Evolutionary conservation across 2,329 filamentous ascomycete genomes (phyloP), one percentile per base, ranked within the genome.

Genomic region (Fusarium nisikadoi): DNA sequence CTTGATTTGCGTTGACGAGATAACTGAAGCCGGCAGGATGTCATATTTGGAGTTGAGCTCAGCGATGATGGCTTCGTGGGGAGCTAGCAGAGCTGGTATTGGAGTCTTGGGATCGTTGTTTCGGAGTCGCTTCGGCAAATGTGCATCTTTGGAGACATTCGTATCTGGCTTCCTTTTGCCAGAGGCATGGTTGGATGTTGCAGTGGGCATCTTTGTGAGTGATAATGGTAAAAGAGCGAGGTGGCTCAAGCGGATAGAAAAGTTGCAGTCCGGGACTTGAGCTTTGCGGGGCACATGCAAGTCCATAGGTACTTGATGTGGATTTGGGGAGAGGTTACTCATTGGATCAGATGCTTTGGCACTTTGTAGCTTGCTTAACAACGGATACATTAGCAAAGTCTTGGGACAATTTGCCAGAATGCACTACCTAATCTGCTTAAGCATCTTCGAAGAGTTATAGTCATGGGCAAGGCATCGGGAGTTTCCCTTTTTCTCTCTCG

Each of bases 1-100:
- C 67, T 83, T 82, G 66, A 92, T 91, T 75, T 87, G 84, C 8
- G 89, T 86, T 4, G 89, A 90, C 5, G 89, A 88, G 42, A 91
- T 85, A 47, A 91, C 84, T 25, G 86, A 89, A 57, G 87, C 82
- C 2, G 84, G 75, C 38, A 86, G 84, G 56, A 91, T 78, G 50
- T 87, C 82, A 79, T 87, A 86, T 57, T 84, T 85, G 7, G 80
- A 70, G 25, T 79, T 78, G 23, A 90, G 82, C 56, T 84, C 81
- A 29, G 78, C 74, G 62, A 86, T 76, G n/a, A 86, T 75, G 14
- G 81, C 75, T 62, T 83, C 83, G 76, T 85, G 81, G 27, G 86
- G 82, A 16, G 75, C 78, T 68, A 77, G 72, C 35, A 83, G 77
- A 53, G 76, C 59, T 12, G 71, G 35, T 20, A 50, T 68, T 53